phyloP scores from a whole-genome alignment of 2,329 filamentous ascomycete genomes.

The Colletotrichum orchidophilum region DNA sequence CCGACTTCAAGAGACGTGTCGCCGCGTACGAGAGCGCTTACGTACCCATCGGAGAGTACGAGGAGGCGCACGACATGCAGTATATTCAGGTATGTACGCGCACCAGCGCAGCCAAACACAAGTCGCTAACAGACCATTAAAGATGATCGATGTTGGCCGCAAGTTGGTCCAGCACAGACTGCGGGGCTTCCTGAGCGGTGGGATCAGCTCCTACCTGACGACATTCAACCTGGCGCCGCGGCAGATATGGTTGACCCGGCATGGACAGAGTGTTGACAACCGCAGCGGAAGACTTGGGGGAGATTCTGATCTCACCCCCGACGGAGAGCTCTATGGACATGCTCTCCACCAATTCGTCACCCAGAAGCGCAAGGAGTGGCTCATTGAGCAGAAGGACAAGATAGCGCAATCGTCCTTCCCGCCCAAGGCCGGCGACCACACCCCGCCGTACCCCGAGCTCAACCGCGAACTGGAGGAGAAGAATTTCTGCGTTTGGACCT shows the following conservation, averaged over 20 bases:
- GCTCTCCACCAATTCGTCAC: conserved; percentile 87
- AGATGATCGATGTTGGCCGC: conserved; percentile 96
- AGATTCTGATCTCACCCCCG: conserved; percentile 83
- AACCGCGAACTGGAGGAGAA: conserved; percentile 77
- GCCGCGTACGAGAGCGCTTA: conserved; percentile 95
- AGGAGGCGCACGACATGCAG: conserved; percentile 89
- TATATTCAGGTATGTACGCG: conserved; percentile 76
- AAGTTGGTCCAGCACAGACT: conserved; percentile 93
- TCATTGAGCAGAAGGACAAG: conserved; percentile 82
- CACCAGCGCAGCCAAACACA: not conserved
- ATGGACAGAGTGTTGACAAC: conserved; percentile 92
- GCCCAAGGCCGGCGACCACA: conserved; percentile 89
- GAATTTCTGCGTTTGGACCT: conserved; percentile 98
- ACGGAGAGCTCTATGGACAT: conserved; percentile 81
- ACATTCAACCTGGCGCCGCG: conserved; percentile 96
- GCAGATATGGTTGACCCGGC: conserved; percentile 97
- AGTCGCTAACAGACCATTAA: conserved; percentile 38
- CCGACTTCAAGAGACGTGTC: conserved; percentile 93
- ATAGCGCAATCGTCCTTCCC: conserved; percentile 82
- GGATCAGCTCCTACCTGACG: conserved; percentile 92
- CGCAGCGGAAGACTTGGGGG: conserved; percentile 89
- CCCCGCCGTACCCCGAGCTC: conserved; percentile 92
- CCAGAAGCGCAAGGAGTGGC: conserved; percentile 81
- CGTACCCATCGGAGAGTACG: conserved; percentile 87
- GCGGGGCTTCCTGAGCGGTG: conserved; percentile 89